Percentiles rank a stretch among this genome's conserved stretches.
Conservation (phyloP, 257 asterid species). For the Linderniella brevidens region DNA sequence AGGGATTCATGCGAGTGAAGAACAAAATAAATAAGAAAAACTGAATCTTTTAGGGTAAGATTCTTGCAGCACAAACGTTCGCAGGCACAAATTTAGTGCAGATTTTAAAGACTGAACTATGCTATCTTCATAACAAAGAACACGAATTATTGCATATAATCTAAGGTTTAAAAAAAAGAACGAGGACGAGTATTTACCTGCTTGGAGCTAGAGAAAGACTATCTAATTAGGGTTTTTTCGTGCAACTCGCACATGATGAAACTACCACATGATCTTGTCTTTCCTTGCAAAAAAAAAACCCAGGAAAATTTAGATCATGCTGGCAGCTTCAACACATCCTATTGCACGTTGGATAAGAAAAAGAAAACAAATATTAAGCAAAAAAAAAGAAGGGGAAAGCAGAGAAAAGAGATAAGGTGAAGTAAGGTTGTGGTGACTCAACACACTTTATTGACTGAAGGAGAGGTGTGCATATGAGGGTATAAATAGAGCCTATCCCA, state of each 20-base stretch:
- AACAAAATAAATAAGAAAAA: no score
- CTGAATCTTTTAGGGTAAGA: no score
- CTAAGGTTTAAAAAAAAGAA: no score
- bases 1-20: no score
- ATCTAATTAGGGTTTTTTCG: conserved; percentile 9
- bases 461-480: conserved; percentile 1
- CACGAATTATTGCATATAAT: no score
- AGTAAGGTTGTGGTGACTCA: conserved; percentile 2
- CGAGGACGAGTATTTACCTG: no score
- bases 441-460: not conserved
- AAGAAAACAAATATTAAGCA: not conserved
- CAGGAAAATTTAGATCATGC: conserved; percentile 25
- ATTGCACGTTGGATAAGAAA: conserved; percentile 10
- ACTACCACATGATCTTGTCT: conserved; percentile 30
- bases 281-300: conserved; percentile 11
- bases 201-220: no score
- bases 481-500: conserved; percentile 3
- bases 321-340: conserved; percentile 35
- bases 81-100: no score
- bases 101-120: no score
- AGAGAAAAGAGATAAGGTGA: not conserved
- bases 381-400: no score
- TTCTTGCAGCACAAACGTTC: no score
- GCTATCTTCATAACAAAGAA: no score
- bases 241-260: conserved; percentile 21